Evolutionary conservation across 2,329 filamentous ascomycete genomes (phyloP), one percentile per base, ranked within the genome.

Genomic region (Trichophyton benhamiae): DNA sequence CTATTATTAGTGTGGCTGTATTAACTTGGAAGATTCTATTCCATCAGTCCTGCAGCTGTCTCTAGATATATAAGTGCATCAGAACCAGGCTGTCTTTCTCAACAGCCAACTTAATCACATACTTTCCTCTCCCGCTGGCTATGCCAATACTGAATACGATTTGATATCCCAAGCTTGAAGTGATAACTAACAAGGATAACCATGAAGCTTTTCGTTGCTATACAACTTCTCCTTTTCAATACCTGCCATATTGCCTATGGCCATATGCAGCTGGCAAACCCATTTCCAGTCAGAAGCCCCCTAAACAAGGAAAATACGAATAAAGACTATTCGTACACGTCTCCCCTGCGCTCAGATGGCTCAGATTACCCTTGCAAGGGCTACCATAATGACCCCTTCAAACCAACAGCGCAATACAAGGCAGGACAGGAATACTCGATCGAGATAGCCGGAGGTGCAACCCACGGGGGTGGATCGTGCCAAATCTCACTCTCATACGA

Each of bases 331-430:
- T 82, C 81, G 67, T 89, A 89, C 76, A 88, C 84, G 41, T 79
- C 80, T 15, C 89, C 89, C 2, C 79, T 94, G 57, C 70, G 74
- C 1, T 69, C 77, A 1, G 68, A 68, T 15, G 86, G 86, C 27
- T 78, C 79, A 62, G 81, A 91, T 74, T 94, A 83, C 72, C 86
- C 88, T 3, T 94, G 89, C 81, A 91, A 91, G 77, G 85, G 86
- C 15, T 84, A 84, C 61, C 79, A 82, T 62, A 67, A 72, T 1
- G 79, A 82, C 15, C 68, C 75, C 0, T 83, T 84, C 65, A 72
- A 76, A 17, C 72, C 83, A 3, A 81, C 84, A 22, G 83, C 81
- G 42, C 82, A 79, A 22, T 91, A 87, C 72, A 71, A 75, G 6
- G 80, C 85, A 3, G 88, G 88, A 38, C 72, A 79, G 61, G 73